These are phyloP conservation scores for Starmerella apicola DNA, from an alignment of 805 yeast genomes.

Conservation along the genomic window DNA sequence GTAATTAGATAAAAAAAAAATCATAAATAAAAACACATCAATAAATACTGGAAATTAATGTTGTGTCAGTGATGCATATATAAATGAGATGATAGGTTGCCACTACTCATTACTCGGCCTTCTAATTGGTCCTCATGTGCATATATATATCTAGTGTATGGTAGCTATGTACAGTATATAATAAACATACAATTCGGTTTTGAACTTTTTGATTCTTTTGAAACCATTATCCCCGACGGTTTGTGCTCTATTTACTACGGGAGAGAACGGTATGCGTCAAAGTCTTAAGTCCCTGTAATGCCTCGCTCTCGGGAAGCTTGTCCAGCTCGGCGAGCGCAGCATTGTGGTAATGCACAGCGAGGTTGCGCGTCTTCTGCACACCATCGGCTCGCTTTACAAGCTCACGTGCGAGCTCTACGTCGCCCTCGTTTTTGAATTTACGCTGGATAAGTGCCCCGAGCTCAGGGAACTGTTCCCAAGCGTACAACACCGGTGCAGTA, in stretches of 20 bases:
- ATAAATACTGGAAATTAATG: no score
- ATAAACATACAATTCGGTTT: no score
- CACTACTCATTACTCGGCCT: no score
- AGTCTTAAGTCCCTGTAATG: constrained; percentile 75
- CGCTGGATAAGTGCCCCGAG: constrained; percentile 74
- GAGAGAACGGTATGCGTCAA: constrained; percentile 74
- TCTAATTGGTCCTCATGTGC: no score
- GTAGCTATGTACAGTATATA: no score
- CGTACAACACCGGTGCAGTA: constrained; percentile 89
- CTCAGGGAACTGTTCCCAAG: constrained; percentile 81
- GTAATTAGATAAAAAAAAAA: no score
- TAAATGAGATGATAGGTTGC: no score
- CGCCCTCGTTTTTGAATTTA: constrained; percentile 70
- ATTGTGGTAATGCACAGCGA: constrained; percentile 70
- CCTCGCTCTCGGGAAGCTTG: constrained; percentile 73
- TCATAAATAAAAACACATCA: no score
- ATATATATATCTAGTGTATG: no score
- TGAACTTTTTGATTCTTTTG: no score
- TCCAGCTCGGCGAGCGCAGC: constrained; percentile 58
- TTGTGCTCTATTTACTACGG: constrained; percentile 59
- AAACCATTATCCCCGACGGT: no score
- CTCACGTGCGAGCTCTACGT: constrained; percentile 65
- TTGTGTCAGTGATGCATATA: no score
- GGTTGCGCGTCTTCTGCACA: constrained; percentile 54
- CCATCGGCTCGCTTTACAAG: constrained; percentile 66